phyloP scores from a whole-genome alignment of 2,329 filamentous ascomycete species.

The Periconia sp. region DNA sequence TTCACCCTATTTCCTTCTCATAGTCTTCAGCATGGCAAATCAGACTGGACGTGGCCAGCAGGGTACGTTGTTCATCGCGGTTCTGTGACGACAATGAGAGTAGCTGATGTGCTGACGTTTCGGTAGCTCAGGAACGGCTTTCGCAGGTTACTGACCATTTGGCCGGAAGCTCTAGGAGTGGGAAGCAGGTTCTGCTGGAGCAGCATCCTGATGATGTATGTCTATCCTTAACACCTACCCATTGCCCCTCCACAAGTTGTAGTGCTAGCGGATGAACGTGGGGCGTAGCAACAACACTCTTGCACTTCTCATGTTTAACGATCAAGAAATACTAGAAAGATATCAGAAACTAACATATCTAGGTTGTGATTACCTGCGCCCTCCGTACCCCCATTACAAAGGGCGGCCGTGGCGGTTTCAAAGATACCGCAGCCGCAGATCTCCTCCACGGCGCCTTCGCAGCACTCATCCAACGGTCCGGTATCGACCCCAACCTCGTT shows the following conservation, averaged over 20 bases:
- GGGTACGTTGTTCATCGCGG: conserved; percentile 17
- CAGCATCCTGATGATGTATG: conserved; percentile 65
- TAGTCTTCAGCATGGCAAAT: conserved; percentile 41
- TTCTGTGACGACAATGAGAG: background rate
- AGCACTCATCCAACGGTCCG: conserved; percentile 80
- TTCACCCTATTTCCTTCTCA: conserved; percentile 6
- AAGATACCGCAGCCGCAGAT: conserved; percentile 89
- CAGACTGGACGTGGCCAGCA: conserved; percentile 38
- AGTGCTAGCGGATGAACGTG: background rate
- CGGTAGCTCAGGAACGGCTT: conserved; percentile 62
- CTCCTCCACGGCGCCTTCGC: conserved; percentile 84
- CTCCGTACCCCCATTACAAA: conserved; percentile 92
- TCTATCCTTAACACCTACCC: conserved; percentile 11
- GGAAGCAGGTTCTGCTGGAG: conserved; percentile 52
- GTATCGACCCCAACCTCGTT: conserved; percentile 85
- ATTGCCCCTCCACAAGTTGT: background rate
- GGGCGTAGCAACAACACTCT: background rate
- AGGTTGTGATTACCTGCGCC: conserved; percentile 87
- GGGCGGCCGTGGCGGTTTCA: conserved; percentile 92
- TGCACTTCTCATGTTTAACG: background rate
- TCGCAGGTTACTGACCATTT: conserved; percentile 65
- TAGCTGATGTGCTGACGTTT: conserved; percentile 13
- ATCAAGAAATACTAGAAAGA: background rate
- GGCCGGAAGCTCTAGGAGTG: conserved; percentile 44
- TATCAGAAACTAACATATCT: conserved; percentile 12